These are phyloP conservation scores for Apiospora rasikravindrae DNA, from an alignment of 2,329 filamentous ascomycete genomes.

Conservation along the genomic window DNA sequence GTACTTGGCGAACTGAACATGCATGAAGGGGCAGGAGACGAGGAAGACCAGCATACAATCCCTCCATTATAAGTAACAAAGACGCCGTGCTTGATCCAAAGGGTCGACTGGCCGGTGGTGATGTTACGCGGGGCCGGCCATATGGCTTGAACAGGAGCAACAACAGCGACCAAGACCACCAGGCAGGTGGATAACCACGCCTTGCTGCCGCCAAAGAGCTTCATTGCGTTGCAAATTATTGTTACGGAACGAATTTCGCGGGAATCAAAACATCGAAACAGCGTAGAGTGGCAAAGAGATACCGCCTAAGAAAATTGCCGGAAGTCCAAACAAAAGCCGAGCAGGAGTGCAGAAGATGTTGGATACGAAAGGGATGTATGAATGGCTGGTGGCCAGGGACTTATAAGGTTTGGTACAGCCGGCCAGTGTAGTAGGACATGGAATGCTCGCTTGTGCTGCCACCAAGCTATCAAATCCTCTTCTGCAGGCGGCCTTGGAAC, in stretches of 20 bases:
- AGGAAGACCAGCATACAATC: conserved; percentile 54
- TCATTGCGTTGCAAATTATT: conserved; percentile 28
- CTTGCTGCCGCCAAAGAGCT: conserved; percentile 24
- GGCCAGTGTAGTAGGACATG: not conserved
- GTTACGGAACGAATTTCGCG: not conserved
- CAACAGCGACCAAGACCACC: conserved; percentile 46
- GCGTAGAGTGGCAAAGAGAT: conserved; percentile 17
- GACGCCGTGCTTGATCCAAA: conserved; percentile 60
- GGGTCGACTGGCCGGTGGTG: conserved; percentile 55
- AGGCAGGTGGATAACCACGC: conserved; percentile 38
- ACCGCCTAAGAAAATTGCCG: not conserved
- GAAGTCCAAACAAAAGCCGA: not conserved
- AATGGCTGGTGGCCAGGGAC: not conserved
- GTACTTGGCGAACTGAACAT: conserved; percentile 25
- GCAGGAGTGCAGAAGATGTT: not conserved
- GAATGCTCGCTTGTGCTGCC: not conserved
- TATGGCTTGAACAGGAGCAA: conserved; percentile 53
- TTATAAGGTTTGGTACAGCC: conserved; percentile 5
- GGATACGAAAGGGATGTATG: not conserved
- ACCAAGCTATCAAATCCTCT: not conserved
- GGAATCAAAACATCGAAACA: conserved; percentile 20
- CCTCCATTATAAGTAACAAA: conserved; percentile 64
- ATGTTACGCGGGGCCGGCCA: conserved; percentile 62
- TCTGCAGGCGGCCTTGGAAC: not conserved
- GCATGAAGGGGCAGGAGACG: conserved; percentile 34